Evolutionary conservation across 169 alveolate genomes (phyloP), one percentile per base, ranked within the genome.

Genomic region (Cryptosporidium felis): DNA sequence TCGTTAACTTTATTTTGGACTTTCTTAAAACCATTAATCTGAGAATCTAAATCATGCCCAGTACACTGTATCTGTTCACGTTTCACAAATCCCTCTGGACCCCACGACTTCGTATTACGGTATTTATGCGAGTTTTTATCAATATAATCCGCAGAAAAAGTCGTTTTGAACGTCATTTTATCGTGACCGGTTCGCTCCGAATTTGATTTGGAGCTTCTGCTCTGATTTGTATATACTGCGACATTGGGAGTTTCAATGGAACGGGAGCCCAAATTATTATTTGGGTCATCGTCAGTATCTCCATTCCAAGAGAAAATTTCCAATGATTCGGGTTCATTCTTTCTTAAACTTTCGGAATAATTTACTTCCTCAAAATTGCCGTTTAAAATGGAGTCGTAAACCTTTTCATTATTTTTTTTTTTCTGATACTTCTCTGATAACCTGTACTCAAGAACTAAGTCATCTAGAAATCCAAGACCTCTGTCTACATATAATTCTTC

Each of bases 401-500:
- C 45, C 26, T 56, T 56, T 21, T 5, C 32, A 28, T 26, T 3
- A 0, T 4, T 3, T 10, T 44, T 8, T 65, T 32, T 65, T 18
- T 45, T 28, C 30, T 4, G 5, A 6, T 65, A 47, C 5, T 47
- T 36, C 16, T 47, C 44, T 8, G 81, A 65, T 3, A 46, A 44
- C 21, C 23, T 74, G 41, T 74, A 53, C 36, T 56, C 85, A 53
- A 28, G 8, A 18, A 56, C 67, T 23, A 74, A 10, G 5, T 49
- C n/a, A 46, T 82, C 80, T 2, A 82, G 88, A 32, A 82, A 82
- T 9, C 36, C 3, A 34, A 82, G 85, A 8, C 41, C 30, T 49
- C 44, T 45, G 26, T 82, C 90, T 18, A 67, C 90, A 53, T 49
- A 23, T 1, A 82, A 44, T 56, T 82, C 90, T 66, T 82, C 90